Evolutionary conservation across 129 eudicot species (phyloP).

Genomic region (Erigeron canadensis): DNA sequence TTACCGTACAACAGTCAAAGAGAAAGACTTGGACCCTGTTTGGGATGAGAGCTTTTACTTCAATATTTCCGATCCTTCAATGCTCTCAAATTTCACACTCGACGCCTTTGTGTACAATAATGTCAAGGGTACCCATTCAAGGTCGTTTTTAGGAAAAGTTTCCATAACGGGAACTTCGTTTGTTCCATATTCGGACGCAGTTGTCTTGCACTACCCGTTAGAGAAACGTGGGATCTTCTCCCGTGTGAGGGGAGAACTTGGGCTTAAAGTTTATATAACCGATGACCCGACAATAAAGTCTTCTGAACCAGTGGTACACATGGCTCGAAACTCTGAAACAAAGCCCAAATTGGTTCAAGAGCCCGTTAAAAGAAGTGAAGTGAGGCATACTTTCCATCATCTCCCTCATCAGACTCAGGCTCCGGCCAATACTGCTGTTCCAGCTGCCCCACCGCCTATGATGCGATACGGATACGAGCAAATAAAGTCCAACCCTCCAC

Average conservation of each 20-base stretch:
- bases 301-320: constrained; percentile 48
- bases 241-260: constrained; percentile 89
- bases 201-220: constrained; percentile 78
- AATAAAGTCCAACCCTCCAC: constrained; percentile 61
- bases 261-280: constrained; percentile 82
- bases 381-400: constrained; percentile 80
- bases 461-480: constrained; percentile 54
- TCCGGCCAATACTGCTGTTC: constrained; percentile 31
- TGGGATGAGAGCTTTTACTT: constrained; percentile 97
- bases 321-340: constrained; percentile 40
- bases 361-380: constrained; percentile 41
- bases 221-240: constrained; percentile 93
- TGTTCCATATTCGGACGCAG: constrained; percentile 90
- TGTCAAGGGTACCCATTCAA: constrained; percentile 51
- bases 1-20: constrained; percentile 78
- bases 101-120: constrained; percentile 76
- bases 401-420: constrained; percentile 64
- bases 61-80: constrained; percentile 83
- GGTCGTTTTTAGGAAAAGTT: constrained; percentile 84
- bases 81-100: constrained; percentile 62
- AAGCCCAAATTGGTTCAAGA: constrained; percentile 29
- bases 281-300: constrained; percentile 81
- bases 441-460: constrained; percentile 39
- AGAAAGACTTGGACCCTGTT: constrained; percentile 87
- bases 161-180: constrained; percentile 83